Evolutionary conservation across 1,284 basidiomycete species (phyloP), one percentile per base, ranked within the genome.

Genomic region (Cystobasidium pallidum): DNA sequence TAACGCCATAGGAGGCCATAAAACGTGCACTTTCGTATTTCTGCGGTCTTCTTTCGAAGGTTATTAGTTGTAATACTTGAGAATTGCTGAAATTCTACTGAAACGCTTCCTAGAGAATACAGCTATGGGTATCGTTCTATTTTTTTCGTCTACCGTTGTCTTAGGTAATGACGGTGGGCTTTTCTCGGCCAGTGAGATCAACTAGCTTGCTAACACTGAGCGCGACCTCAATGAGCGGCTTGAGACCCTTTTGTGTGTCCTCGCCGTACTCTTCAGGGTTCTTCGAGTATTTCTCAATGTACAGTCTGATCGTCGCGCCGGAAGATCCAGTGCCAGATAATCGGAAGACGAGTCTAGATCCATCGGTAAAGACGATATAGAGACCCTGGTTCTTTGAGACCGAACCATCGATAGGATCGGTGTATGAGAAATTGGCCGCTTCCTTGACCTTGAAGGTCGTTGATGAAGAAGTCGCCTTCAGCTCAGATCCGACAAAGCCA

Each of bases 161-260:
- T 39, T 71, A 71, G 45, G 95, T 99, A 81, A 99, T 98, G 74
- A 98, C 95, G 65, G 93, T 95, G 43, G 95, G 95, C 85, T 94
- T 86, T 70, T 94, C 89, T 75, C 92, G 84, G 63, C 89, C 89
- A 76, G 95, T 86, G 83, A 88, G 92, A 81, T 92, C 86, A 81
- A 90, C 88, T 82, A 99, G 84, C 81, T 91, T 91, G 83, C 88
- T 89, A 73, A 91, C 85, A 77, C 86, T 84, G 71, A 99, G 83
- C 34, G 96, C 94, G 72, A 95, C 92, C 81, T 98, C 92, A 79
- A 99, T 99, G 76, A 99, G 84, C 19, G 93, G 93, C 84, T 93
- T 89, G 78, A 99, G 84, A 7, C 95, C 96, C 75, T 92, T 89
- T 74, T 91, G 90, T 17, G 95, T 90, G 73, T 91, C 86, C 77